Percentiles rank a stretch among this genome's conserved stretches.
phyloP scores from a whole-genome alignment of 306 rosid genomes.

The Cotoneaster glaucophyllus region DNA sequence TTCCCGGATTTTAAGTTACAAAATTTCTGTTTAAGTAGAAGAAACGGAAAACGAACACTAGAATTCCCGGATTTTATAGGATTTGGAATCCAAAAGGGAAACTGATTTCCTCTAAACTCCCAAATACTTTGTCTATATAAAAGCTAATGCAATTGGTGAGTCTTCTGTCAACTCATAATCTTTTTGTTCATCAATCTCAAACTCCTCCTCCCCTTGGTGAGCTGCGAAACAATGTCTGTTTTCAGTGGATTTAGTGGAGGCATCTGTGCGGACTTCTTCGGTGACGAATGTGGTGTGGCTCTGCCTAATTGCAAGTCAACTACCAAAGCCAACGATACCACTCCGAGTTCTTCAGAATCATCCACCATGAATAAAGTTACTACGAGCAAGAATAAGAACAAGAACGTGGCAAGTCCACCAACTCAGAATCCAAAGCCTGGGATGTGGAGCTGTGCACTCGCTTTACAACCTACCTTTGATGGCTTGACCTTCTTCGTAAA shows the following conservation, averaged over 20 bases:
- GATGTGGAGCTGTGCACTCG: background rate
- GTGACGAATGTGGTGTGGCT: background rate
- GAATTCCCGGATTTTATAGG: no score
- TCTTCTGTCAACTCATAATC: background rate
- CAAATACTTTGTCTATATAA: no score
- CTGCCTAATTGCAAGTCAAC: background rate
- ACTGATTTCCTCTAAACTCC: no score
- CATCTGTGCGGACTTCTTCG: background rate
- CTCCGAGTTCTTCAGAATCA: no score
- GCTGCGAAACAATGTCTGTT: background rate
- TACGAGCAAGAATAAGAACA: background rate
- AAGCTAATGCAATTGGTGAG: no score
- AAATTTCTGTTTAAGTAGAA: no score
- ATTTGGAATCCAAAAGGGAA: no score
- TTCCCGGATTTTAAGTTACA: no score
- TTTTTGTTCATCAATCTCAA: background rate
- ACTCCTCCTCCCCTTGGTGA: background rate
- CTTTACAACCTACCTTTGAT: background rate
- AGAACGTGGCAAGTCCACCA: background rate
- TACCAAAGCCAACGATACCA: no score
- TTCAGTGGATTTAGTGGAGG: background rate
- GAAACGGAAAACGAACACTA: no score
- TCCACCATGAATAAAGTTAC: background rate
- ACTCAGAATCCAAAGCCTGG: background rate
- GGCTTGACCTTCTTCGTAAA: background rate